phyloP scores from a whole-genome alignment of 495 filamentous ascomycete genomes.

The Chaetomium tenue region DNA sequence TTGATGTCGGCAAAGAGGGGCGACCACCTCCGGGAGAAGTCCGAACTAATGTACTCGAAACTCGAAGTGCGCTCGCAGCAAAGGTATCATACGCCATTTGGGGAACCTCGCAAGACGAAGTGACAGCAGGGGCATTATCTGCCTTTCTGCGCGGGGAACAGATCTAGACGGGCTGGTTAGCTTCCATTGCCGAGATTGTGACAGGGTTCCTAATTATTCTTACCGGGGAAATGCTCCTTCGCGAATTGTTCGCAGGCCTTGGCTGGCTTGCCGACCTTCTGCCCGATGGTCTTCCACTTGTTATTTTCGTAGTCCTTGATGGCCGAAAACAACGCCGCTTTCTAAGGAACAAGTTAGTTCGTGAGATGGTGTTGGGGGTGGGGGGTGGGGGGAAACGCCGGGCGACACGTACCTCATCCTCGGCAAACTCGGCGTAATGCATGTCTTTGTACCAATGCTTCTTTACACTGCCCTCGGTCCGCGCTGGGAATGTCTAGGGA shows the following conservation, averaged over 20 bases:
- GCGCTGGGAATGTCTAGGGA: constrained; percentile 75
- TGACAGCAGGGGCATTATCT: constrained; percentile 1
- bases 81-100: neutral
- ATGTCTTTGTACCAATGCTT: constrained; percentile 99
- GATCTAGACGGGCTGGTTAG: constrained; percentile 21
- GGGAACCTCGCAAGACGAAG: neutral
- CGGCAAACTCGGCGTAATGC: constrained; percentile 98
- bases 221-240: constrained; percentile 82
- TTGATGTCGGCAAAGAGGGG: neutral
- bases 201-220: neutral
- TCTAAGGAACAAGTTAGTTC: neutral
- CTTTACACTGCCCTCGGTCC: constrained; percentile 97
- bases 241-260: constrained; percentile 99
- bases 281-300: constrained; percentile 96
- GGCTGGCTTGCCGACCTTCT: constrained; percentile 95
- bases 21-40: neutral
- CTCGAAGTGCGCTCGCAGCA: neutral
- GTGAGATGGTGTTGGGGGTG: constrained; percentile 25
- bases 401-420: constrained; percentile 77
- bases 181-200: neutral
- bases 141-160: constrained; percentile 24
- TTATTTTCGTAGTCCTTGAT: constrained; percentile 99
- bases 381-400: constrained; percentile 3
- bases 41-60: too few species aligned
- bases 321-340: constrained; percentile 54